Evolutionary conservation across 2,329 filamentous ascomycete genomes (phyloP), one percentile per base, ranked within the genome.

Genomic region (Westerdykella ornata): DNA sequence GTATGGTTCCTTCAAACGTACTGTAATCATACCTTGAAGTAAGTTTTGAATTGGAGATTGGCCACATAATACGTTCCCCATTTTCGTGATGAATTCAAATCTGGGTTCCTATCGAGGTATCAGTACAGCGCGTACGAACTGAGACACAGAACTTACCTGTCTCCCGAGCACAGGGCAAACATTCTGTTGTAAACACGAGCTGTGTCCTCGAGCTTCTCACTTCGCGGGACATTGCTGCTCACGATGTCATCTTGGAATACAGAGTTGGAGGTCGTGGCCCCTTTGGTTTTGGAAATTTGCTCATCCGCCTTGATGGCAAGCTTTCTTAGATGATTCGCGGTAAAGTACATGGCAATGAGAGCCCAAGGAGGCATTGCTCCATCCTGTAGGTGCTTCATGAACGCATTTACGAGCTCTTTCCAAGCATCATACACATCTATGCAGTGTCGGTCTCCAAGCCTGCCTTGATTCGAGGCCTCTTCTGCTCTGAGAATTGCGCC

Each of bases 31-130:
- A 74, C 75, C 68, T 87, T 94, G 73, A 98, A 98, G 66, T 97
- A 96, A 1, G 89, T 97, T 69, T 97, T 97, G 78, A 98, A 98
- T 12, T 96, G 74, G 6, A 98, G 76, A 61, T 95, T 97, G 59
- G 89, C 88, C 51, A 90, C 83, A 65, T 88, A 89, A 71, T 98
- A 98, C 36, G 95, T 85, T 5, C 88, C 94, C 92, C 92, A 98
- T 77, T 97, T 98, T 41, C 92, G 81, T 7, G 90, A 96, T 56
- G 94, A 85, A 17, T 42, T 47, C 58, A 88, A 81, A 34, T 96
- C 72, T 12, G 85, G 81, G 46, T 85, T 85, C 66, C 87, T 90
- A 56, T 40, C 41, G 20, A 31, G 41, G 40, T 35, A 47, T 61
- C 46, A 59, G 53, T 52, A 47, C 34, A 39, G 22, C 44, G 14